Evolutionary conservation across 192 early-diverging fungal species (phyloP).

Genomic region (Backusella macrospora): DNA sequence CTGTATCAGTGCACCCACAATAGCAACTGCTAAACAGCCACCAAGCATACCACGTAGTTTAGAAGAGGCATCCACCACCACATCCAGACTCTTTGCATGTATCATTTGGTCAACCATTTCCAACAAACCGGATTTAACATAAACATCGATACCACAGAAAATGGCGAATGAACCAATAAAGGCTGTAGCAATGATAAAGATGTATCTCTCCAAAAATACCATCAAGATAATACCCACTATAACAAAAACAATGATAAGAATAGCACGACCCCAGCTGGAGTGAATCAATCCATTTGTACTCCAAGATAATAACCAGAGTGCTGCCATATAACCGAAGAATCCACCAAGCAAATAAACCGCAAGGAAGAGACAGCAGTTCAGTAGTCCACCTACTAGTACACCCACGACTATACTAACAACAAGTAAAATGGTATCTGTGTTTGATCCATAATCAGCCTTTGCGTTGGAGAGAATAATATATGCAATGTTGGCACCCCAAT

Average conservation of each 20-base stretch:
- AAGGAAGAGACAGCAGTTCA: constrained; percentile 70
- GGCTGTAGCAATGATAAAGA: constrained; percentile 72
- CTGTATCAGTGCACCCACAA: constrained; percentile 70
- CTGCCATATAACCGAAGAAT: constrained; percentile 74
- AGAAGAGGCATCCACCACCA: constrained; percentile 34
- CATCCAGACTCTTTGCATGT: constrained; percentile 40
- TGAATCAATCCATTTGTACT: constrained; percentile 63
- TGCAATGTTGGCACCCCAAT: constrained; percentile 54
- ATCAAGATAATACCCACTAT: constrained; percentile 66
- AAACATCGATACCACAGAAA: constrained; percentile 82
- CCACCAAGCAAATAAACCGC: constrained; percentile 79
- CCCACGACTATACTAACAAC: constrained; percentile 66
- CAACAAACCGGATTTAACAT: constrained; percentile 74
- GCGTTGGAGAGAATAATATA: constrained; percentile 55
- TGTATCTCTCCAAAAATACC: constrained; percentile 62
- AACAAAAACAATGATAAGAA: constrained; percentile 69
- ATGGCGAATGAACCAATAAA: constrained; percentile 81
- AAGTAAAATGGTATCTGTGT: constrained; percentile 54
- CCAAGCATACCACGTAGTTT: constrained; percentile 76
- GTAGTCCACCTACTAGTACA: constrained; percentile 63
- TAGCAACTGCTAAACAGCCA: constrained; percentile 61
- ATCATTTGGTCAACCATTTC: constrained; percentile 61
- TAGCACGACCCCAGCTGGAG: constrained; percentile 60
- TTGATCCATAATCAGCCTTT: constrained; percentile 43
- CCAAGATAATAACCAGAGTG: constrained; percentile 74